These are phyloP conservation scores for Dactylonectria estremocensis DNA, from an alignment of 2,329 filamentous ascomycete species.

Conservation along the genomic window DNA sequence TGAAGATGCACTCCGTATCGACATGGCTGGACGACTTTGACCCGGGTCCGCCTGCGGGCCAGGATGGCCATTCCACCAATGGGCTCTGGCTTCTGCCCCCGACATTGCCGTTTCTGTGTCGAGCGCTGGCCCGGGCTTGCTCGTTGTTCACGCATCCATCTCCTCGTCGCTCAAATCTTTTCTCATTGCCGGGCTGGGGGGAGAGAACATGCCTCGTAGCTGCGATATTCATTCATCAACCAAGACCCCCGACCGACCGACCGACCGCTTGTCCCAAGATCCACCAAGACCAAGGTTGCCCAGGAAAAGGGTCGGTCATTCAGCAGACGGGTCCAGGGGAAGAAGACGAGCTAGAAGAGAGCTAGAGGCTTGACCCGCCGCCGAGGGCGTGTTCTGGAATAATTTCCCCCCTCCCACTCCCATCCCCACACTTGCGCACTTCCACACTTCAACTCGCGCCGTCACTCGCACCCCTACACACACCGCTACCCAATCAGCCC, in stretches of 20 bases:
- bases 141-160: slow-evolving; percentile 17
- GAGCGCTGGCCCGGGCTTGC: slow-evolving; percentile 3
- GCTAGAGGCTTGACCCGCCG: slow-evolving; percentile 33
- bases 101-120: not conserved
- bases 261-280: slow-evolving; percentile 1
- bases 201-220: slow-evolving; percentile 29
- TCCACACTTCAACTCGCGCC: slow-evolving; percentile 27
- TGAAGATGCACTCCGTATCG: slow-evolving; percentile 40
- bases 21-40: slow-evolving; percentile 44
- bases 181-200: not conserved
- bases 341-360: slow-evolving; percentile 33
- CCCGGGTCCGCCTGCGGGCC: slow-evolving; percentile 39
- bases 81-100: slow-evolving; percentile 11
- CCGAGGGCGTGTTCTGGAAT: slow-evolving; percentile 43
- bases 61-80: slow-evolving; percentile 44
- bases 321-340: slow-evolving; percentile 14
- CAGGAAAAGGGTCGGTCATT: slow-evolving; percentile 21
- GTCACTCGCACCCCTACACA: slow-evolving; percentile 39
- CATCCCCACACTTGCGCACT: slow-evolving; percentile 37
- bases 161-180: not conserved
- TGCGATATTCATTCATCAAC: slow-evolving; percentile 29
- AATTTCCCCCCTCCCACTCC: slow-evolving; percentile 41
- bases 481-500: slow-evolving; percentile 48
- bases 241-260: not conserved
- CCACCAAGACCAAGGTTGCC: not conserved